A percentile compares a stretch with the other conserved stretches of the same genome.
These are phyloP conservation scores for Fusarium kyushuense DNA, from an alignment of 2,329 filamentous ascomycete genomes.

Conservation along the genomic window DNA sequence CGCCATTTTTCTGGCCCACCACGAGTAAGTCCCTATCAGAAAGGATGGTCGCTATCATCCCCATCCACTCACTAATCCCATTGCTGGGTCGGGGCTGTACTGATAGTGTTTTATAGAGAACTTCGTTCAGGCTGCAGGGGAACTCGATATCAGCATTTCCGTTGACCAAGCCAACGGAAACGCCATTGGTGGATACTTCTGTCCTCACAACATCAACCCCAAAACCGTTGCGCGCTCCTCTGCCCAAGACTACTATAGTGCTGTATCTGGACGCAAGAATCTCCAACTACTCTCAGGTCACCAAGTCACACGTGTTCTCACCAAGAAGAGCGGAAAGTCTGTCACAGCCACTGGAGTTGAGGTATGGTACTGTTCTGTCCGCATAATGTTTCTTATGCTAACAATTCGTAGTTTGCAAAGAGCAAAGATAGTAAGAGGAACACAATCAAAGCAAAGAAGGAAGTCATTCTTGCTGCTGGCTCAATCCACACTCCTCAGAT, in stretches of 20 bases:
- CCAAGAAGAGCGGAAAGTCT: conserved; percentile 14
- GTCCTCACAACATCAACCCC: conserved; percentile 36
- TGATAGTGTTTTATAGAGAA: conserved; percentile 19
- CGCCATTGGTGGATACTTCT: conserved; percentile 38
- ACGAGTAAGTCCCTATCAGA: conserved; percentile 26
- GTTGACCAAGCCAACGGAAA: conserved; percentile 38
- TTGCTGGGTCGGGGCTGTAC: rapidly evolving
- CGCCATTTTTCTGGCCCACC: conserved; percentile 45
- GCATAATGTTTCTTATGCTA: rapidly evolving
- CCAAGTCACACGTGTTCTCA: conserved; percentile 40
- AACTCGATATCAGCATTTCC: conserved; percentile 28
- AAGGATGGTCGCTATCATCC: too few species aligned
- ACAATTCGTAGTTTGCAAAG: conserved; percentile 12
- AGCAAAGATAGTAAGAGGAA: not conserved
- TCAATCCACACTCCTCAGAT: conserved; percentile 58
- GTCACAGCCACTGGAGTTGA: conserved; percentile 35
- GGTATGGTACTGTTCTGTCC: not conserved
- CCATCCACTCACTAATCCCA: rapidly evolving
- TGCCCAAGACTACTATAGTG: conserved; percentile 37
- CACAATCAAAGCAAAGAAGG: conserved; percentile 46
- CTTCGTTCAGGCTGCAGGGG: conserved; percentile 20
- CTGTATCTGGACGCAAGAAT: conserved; percentile 25
- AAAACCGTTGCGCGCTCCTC: conserved; percentile 32
- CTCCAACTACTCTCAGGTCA: conserved; percentile 25
- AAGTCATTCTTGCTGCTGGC: conserved; percentile 59